Evolutionary conservation across 331 rosid species (phyloP).

Genomic region (Pyracantha coccinea): DNA sequence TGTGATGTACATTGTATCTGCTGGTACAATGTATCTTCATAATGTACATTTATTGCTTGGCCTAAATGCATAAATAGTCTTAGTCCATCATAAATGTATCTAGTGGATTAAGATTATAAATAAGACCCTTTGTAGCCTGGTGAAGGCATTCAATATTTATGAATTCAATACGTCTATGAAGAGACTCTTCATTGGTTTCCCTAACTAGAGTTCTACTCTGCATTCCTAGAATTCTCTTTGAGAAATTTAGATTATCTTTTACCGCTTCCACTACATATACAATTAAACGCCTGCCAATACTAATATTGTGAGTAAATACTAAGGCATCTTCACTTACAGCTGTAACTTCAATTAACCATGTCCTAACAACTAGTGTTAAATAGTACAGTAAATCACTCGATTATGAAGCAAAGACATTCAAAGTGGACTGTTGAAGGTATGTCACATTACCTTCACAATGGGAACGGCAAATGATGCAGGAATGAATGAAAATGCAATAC

Average conservation of each 20-base stretch:
- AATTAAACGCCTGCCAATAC: neutral
- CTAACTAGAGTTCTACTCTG: no score
- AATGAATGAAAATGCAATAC: constrained; percentile 85
- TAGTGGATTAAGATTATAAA: no score
- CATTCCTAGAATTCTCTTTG: no score
- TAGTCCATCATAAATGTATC: neutral
- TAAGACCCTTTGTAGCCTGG: no score
- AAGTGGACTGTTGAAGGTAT: constrained; percentile 13
- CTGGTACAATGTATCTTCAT: no score
- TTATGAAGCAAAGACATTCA: neutral
- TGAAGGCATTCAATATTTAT: no score
- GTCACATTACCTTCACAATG: constrained; percentile 77
- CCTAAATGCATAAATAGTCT: neutral
- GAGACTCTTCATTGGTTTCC: no score
- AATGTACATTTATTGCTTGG: neutral
- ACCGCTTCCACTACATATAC: neutral
- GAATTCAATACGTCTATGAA: no score
- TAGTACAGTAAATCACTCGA: neutral
- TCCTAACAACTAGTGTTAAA: neutral
- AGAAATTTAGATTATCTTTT: no score
- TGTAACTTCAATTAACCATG: neutral
- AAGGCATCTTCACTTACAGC: neutral
- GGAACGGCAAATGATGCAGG: constrained; percentile 97
- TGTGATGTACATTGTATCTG: neutral
- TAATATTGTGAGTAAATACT: neutral